These are phyloP conservation scores for Pholiota molesta DNA, from an alignment of 768 basidiomycete genomes.

Conservation along the genomic window DNA sequence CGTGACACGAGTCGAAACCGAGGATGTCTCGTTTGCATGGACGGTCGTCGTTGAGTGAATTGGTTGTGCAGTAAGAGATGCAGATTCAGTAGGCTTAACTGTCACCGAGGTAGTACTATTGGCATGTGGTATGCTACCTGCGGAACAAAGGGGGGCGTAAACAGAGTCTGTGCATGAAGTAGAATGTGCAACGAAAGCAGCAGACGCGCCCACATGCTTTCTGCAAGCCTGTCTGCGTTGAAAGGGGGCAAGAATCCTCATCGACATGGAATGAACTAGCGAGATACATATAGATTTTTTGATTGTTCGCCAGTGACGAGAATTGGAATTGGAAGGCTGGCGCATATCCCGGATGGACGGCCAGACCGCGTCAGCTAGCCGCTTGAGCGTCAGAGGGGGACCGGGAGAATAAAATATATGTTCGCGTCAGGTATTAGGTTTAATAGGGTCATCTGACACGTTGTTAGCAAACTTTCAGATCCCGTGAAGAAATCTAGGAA, in stretches of 20 bases:
- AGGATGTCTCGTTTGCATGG: background rate
- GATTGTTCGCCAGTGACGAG: background rate
- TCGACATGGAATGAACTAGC: background rate
- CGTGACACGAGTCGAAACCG: background rate
- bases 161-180: slow-evolving; percentile 19
- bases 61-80: background rate
- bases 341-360: background rate
- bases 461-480: background rate
- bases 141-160: slow-evolving; percentile 8
- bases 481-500: background rate
- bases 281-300: slow-evolving; percentile 1
- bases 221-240: background rate
- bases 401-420: background rate
- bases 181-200: slow-evolving; percentile 19
- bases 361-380: background rate
- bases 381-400: background rate
- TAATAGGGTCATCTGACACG: background rate
- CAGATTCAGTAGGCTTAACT: background rate
- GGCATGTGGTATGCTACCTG: background rate
- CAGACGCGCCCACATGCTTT: slow-evolving; percentile 17
- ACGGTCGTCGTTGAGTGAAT: background rate
- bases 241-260: background rate
- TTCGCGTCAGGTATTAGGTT: background rate
- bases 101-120: background rate
- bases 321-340: background rate